phyloP scores from a whole-genome alignment of 140 eudicot genomes.

The Oenanthe javanica region DNA sequence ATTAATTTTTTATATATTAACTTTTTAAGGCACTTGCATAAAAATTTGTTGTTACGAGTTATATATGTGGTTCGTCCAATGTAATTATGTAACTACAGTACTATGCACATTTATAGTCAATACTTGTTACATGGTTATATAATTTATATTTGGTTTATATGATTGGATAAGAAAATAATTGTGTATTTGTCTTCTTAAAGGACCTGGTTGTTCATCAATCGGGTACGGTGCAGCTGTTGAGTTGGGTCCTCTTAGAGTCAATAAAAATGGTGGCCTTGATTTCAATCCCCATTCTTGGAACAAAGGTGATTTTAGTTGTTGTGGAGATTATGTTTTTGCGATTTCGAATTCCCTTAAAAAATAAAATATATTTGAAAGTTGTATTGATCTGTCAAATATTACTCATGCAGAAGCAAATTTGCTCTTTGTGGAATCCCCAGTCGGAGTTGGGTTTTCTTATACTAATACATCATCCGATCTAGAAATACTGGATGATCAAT shows the following conservation, averaged over 20 bases:
- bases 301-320: slow-evolving; percentile 21
- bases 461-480: slow-evolving; percentile 54
- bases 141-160: background rate
- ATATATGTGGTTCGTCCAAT: background rate
- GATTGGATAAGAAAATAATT: background rate
- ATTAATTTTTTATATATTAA: too few species aligned
- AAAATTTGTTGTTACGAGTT: background rate
- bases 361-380: background rate
- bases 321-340: background rate
- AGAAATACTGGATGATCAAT: slow-evolving; percentile 26
- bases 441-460: slow-evolving; percentile 64
- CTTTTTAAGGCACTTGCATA: background rate
- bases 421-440: slow-evolving; percentile 54
- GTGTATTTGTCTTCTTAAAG: slow-evolving; percentile 17
- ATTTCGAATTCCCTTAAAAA: background rate
- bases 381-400: background rate
- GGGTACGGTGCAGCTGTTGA: slow-evolving; percentile 62
- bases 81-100: too few species aligned
- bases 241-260: slow-evolving; percentile 52
- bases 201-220: slow-evolving; percentile 67
- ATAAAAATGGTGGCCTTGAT: slow-evolving; percentile 38
- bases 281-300: slow-evolving; percentile 44
- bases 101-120: background rate
- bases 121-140: background rate
- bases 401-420: slow-evolving; percentile 49